Conservation (phyloP, 23 red algal genomes). For the Chondrus crispus region DNA sequence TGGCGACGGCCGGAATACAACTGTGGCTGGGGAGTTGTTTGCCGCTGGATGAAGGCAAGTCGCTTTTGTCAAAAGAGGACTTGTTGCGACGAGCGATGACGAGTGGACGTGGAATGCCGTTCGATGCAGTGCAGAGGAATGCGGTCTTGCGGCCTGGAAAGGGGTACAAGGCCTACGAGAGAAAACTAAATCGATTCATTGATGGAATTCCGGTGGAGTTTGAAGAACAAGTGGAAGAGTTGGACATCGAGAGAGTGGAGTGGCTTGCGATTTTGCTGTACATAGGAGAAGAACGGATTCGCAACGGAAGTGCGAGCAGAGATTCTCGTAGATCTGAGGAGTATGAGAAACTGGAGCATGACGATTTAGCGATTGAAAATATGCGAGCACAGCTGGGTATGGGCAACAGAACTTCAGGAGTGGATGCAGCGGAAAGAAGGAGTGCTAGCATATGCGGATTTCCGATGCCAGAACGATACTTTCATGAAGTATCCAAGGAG, state of each 20-base stretch:
- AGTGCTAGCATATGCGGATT: too few relatives aligned
- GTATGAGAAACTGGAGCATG: too few relatives aligned
- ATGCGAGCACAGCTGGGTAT: too few relatives aligned
- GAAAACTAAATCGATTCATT: not conserved
- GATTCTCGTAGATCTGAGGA: too few relatives aligned
- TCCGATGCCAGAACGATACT: too few relatives aligned
- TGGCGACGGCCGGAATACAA: conserved; percentile 3
- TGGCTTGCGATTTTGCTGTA: conserved; percentile 12
- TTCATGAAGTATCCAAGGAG: not conserved
- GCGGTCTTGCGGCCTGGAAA: too few relatives aligned
- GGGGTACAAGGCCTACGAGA: not conserved
- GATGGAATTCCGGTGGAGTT: conserved; percentile 9
- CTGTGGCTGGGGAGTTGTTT: too few relatives aligned
- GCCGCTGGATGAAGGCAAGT: not conserved
- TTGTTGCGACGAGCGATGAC: not conserved
- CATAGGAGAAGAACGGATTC: not conserved
- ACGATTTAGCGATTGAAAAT: too few relatives aligned
- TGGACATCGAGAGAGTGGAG: conserved; percentile 23
- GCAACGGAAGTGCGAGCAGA: too few relatives aligned
- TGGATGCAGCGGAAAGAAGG: too few relatives aligned
- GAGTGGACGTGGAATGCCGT: not conserved
- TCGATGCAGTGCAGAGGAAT: too few relatives aligned
- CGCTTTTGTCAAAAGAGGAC: conserved; percentile 8
- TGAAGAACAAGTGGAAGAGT: conserved; percentile 11
- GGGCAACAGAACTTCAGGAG: too few relatives aligned